Base-by-base conservation (phyloP, 164 flowering plant genomes). In the Piper longum region DNA sequence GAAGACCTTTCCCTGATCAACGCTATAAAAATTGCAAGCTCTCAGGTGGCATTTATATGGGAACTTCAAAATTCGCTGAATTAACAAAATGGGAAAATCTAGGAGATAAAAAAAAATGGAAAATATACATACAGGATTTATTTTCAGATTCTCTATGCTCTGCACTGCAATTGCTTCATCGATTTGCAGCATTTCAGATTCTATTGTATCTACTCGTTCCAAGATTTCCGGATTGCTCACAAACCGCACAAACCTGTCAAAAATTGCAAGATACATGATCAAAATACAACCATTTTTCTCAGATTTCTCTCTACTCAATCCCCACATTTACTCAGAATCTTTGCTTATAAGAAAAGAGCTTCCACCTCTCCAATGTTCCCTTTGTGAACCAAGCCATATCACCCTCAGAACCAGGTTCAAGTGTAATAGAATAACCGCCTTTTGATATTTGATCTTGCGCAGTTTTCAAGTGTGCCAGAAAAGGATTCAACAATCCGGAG, bases 161-260 rank as follows among this genome's bases (percentile, higher is more conserved):
- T 91, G 92, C 57, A 81, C 77, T 51, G 75, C 69, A 71, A 85
- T 69, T n/a, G 80, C 77, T 57, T 77, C 75, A 57, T 72, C 80
- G 65, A 77, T 77, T 63, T 91, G 98, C 64, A 81, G 56, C 65
- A 89, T 89, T 77, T 92, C 98, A 62, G 85, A 79, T 76, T 92
- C 98, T 67, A 86, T 71, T 5, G 91, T 85, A 60, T 83, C 69
- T 16, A 89, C 97, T 64, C 95, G 78, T 76, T 93, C 98, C 77
- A 93, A 74, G 67, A 93, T 77, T 77, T 88, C 97, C 0, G 98
- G 98, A 60, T 86, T 93, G 82, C 91, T 89, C 70, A 92, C 98
- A 81, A 92, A 92, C 36, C 92, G 96, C 60, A 93, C 91, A 83
- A 93, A 93, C 83, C 97, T 91, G 44, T 60, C 45, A 63, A 54